Base-by-base conservation (phyloP, 2,329 filamentous ascomycete genomes). In the Basipetospora chlamydospora region DNA sequence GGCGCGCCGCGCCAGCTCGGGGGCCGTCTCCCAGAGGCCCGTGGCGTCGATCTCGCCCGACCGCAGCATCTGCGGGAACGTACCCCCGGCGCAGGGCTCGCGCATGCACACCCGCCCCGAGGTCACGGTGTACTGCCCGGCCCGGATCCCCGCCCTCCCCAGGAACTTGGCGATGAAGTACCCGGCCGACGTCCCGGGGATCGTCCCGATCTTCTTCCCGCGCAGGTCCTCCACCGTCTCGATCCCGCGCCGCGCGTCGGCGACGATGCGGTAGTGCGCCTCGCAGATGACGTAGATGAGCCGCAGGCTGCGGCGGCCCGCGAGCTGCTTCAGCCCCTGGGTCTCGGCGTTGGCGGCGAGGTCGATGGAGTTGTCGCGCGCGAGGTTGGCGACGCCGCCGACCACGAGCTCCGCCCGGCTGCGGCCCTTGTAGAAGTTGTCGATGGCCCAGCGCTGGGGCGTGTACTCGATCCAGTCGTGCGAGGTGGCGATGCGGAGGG, bases 381-480 rank as follows among this genome's bases (percentile, higher is more conserved):
- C 30, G 11, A 42, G 26, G 12, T 17, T 28, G 22, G 35, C 32
- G 18, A 42, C 35, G 21, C 41, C 41, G n/a, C 41, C 41, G 18
- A 16, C 26, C 5, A 34, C 30, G n/a, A 42, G 31, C 25, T 28
- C 18, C n/a, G 31, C 30, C 7, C 16, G 13, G 21, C 33, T 34
- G 28, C 34, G 31, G 16, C 37, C 40, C 7, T 43, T 41, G 35
- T 38, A 40, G 36, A 35, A 44, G 25, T 43, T 39, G 7, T 35
- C 39, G 33, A 38, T 34, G 6, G 35, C 32, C n/a, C 36, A 39
- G 26, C 34, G 39, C 49, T 51, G 46, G 49, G 54, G 41, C 49
- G 54, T 49, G 51, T 59, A 43, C 39, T 43, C 39, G 39, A 38
- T 41, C 32, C 42, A 54, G 25, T 57, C 59, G 44, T 57, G 55